These are phyloP conservation scores for Zymoseptoria ardabiliae DNA, from an alignment of 2,329 filamentous ascomycete species.

Conservation along the genomic window DNA sequence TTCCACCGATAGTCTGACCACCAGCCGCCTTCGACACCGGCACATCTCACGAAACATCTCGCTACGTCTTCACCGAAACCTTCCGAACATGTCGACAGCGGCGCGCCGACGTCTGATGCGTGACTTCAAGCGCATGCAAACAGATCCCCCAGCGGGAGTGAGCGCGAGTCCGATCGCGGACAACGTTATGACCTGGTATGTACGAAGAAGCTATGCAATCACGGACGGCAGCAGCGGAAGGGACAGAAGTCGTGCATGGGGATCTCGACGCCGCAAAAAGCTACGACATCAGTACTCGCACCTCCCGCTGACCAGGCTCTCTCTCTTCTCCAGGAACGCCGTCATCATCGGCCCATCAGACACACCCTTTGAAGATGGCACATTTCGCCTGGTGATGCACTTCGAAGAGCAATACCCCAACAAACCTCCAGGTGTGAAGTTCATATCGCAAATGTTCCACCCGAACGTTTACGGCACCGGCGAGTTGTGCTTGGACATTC, in stretches of 20 bases:
- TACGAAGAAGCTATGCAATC: background rate
- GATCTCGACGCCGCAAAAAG: background rate
- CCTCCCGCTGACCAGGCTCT: slow-evolving; percentile 3
- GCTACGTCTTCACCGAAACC: background rate
- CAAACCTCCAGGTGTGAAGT: slow-evolving; percentile 95
- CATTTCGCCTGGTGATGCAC: slow-evolving; percentile 95
- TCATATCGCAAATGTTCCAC: slow-evolving; percentile 98
- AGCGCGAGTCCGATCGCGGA: slow-evolving; percentile 93
- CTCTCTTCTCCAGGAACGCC: slow-evolving; percentile 64
- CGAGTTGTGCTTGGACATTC: slow-evolving; percentile 90
- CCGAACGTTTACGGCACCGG: slow-evolving; percentile 97
- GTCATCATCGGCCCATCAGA: slow-evolving; percentile 96
- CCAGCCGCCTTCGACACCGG: background rate
- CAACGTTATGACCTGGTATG: slow-evolving; percentile 94
- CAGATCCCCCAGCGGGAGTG: slow-evolving; percentile 91
- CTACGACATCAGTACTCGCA: background rate
- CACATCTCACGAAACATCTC: background rate
- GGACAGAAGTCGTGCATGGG: background rate
- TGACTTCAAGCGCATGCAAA: slow-evolving; percentile 99
- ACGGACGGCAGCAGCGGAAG: background rate
- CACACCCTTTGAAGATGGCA: slow-evolving; percentile 96
- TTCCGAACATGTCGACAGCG: slow-evolving; percentile 72
- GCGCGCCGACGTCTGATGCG: slow-evolving; percentile 95
- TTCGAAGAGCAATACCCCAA: slow-evolving; percentile 99
- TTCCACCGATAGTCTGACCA: background rate